Base-by-base conservation (phyloP, 441 rosid species). In the Corymbia calophylla region DNA sequence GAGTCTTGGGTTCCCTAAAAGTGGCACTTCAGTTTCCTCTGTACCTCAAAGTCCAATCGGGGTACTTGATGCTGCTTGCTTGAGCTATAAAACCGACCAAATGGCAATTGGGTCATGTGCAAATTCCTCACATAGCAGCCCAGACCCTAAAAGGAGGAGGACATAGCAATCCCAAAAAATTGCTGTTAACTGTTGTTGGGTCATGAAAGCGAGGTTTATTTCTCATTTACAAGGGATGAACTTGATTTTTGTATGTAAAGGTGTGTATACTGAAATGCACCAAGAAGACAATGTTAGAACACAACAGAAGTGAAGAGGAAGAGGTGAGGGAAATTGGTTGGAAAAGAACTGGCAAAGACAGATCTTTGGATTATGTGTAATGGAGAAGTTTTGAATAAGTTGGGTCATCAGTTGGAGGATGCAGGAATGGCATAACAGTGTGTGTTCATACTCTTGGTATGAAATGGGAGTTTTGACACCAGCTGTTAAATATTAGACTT, bases 31-130 rank as follows among this genome's bases (percentile, higher is more conserved):
- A 55, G 88, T 53, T 87, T 85, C 89, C 70, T 89, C 93, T 19
- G 92, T 94, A 91, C 98, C 98, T 2, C 95, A 90, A 27, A 95
- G 96, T 91, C 98, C 98, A 84, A 94, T 91, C 16, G 96, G 98
- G 89, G 97, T 96, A 85, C 89, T 96, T 89, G 98, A 95, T 88
- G 97, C 94, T 3, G 94, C 96, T 88, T 94, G 97, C 93, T 90
- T 96, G 93, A 95, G 96, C 95, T 95, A 93, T 89, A 94, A 91
- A 92, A 94, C 93, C 87, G 93, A 94, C 88, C 94, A 93, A 82
- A 88, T 93, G 15, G 53, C 93, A n/a, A 92, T 86, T 87, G 95
- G 92, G 73, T 92, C 93, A 87, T 91, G 92, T 89, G 92, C 92
- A 44, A 91, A 90, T 92, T 94, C 95, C 80, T 92, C 95, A 85